These are phyloP conservation scores for Austroboletus novae-zelandiae DNA, from an alignment of 1,284 basidiomycete genomes.

Conservation along the genomic window DNA sequence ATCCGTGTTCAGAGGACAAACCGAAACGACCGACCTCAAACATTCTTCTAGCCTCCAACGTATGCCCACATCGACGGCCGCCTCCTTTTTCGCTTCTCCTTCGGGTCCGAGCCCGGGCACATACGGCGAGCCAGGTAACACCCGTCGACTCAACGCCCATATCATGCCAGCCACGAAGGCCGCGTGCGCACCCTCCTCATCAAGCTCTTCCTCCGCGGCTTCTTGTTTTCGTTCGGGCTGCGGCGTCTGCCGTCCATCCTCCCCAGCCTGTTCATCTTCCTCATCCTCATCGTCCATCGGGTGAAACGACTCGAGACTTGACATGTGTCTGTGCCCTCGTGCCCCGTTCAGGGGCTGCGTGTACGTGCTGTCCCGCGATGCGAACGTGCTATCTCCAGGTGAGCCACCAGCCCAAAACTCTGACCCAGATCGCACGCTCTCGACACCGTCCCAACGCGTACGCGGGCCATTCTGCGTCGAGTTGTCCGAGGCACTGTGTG, in stretches of 20 bases:
- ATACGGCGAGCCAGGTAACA: slow-evolving; percentile 69
- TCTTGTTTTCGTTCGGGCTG: slow-evolving; percentile 7
- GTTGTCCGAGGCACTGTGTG: slow-evolving; percentile 16
- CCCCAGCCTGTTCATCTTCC: slow-evolving; percentile 12
- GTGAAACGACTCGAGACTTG: slow-evolving; percentile 30
- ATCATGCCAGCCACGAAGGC: slow-evolving; percentile 83
- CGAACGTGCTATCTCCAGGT: slow-evolving; percentile 19
- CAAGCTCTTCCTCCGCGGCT: slow-evolving; percentile 40
- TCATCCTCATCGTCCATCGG: slow-evolving; percentile 33
- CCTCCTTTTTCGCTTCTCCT: slow-evolving; percentile 36
- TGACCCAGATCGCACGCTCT: slow-evolving; percentile 69
- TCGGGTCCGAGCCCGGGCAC: slow-evolving; percentile 47
- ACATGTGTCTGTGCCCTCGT: slow-evolving; percentile 25
- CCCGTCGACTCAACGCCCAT: slow-evolving; percentile 62
- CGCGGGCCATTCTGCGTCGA: slow-evolving; percentile 24
- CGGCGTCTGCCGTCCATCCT: slow-evolving; percentile 26
- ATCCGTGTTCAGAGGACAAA: not conserved
- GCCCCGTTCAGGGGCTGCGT: not conserved
- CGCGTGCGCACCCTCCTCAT: slow-evolving; percentile 73
- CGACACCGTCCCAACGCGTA: slow-evolving; percentile 36
- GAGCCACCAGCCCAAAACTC: slow-evolving; percentile 65
- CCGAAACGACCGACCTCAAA: slow-evolving; percentile 46
- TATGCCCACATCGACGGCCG: slow-evolving; percentile 48
- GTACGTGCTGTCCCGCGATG: slow-evolving; percentile 20
- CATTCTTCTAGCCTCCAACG: slow-evolving; percentile 77